Conservation (phyloP, 495 filamentous ascomycete species). For the Penicillium paradoxum region DNA sequence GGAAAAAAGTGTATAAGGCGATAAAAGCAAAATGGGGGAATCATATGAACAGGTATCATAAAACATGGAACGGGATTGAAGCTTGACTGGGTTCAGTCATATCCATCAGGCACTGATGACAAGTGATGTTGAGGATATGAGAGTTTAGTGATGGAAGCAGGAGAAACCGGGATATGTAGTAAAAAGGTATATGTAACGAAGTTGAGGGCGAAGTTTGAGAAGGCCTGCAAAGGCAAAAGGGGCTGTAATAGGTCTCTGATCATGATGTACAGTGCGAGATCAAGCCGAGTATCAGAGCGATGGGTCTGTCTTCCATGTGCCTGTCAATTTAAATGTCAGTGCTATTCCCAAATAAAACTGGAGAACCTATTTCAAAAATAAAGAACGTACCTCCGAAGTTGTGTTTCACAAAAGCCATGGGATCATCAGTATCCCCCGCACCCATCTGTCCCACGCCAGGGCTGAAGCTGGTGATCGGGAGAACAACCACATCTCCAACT, state of each 20-base stretch:
- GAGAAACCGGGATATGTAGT: not conserved
- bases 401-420: constrained; percentile 97
- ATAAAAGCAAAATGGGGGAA: constrained; percentile 4
- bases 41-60: constrained; percentile 8
- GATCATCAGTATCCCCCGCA: constrained; percentile 83
- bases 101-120: not conserved
- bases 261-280: not conserved
- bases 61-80: constrained; percentile 1
- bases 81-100: not conserved
- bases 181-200: not conserved
- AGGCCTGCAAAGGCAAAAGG: not conserved
- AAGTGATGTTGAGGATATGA: not conserved
- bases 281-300: constrained; percentile 20
- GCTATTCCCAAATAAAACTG: not conserved
- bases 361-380: not conserved
- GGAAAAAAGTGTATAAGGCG: not conserved
- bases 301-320: constrained; percentile 37
- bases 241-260: not conserved
- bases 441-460: constrained; percentile 93
- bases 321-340: constrained; percentile 13
- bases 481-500: constrained; percentile 86
- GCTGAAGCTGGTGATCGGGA: constrained; percentile 96
- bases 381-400: constrained; percentile 76
- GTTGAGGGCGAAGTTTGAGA: not conserved
- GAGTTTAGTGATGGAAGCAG: not conserved